Evolutionary conservation across 1,284 basidiomycete genomes (phyloP).

Genomic region (Microstroma glucosiphilum): DNA sequence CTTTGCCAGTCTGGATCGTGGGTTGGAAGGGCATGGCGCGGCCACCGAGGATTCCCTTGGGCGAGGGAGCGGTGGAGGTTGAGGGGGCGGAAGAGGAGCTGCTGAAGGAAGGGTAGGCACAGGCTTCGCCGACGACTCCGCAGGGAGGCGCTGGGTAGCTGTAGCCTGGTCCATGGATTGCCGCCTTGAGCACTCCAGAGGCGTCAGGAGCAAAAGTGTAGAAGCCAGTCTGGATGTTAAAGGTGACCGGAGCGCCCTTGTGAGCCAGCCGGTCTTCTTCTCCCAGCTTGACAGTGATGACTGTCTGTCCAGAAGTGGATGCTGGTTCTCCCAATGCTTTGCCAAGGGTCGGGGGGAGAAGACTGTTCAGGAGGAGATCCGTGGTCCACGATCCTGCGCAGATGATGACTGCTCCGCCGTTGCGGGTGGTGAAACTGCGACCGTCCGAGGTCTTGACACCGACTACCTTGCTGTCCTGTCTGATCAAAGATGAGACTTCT

Average conservation of each 20-base stretch:
- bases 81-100: neutral
- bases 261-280: slow-evolving; percentile 64
- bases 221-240: slow-evolving; percentile 58
- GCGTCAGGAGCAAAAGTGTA: slow-evolving; percentile 61
- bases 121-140: slow-evolving; percentile 6
- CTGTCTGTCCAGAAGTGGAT: slow-evolving; percentile 57
- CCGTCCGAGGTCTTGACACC: slow-evolving; percentile 66
- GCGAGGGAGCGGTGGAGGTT: neutral
- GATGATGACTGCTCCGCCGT: slow-evolving; percentile 61
- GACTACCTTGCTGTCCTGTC: slow-evolving; percentile 53
- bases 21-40: slow-evolving; percentile 9
- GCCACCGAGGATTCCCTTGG: slow-evolving; percentile 13
- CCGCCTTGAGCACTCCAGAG: slow-evolving; percentile 67
- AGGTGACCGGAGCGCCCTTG: slow-evolving; percentile 63
- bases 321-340: neutral
- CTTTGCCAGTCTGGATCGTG: neutral
- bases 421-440: slow-evolving; percentile 50
- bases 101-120: neutral
- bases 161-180: slow-evolving; percentile 64
- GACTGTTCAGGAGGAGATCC: slow-evolving; percentile 58
- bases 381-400: slow-evolving; percentile 77
- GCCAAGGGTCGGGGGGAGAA: neutral
- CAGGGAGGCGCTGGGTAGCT: slow-evolving; percentile 53
- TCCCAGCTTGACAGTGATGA: slow-evolving; percentile 69
- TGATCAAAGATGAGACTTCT: slow-evolving; percentile 56